Evolutionary conservation across 129 eudicot genomes (phyloP).

Genomic region (Cynara cardunculus): DNA sequence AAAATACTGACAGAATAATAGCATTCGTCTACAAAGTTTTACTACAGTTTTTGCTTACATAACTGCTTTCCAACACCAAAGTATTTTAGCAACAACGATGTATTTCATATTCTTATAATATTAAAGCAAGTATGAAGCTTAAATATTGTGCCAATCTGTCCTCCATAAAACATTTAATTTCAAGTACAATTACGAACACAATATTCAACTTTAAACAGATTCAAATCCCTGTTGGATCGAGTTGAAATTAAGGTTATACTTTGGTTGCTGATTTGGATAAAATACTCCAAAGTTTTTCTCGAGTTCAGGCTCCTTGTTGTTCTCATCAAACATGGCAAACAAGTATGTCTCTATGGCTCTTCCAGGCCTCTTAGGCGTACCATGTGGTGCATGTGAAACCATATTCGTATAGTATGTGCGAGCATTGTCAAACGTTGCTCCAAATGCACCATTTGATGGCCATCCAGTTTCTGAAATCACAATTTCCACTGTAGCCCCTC

Average conservation of each 20-base stretch:
- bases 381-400: conserved; percentile 29
- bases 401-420: conserved; percentile 24
- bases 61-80: not conserved
- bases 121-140: not conserved
- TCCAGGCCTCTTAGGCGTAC: conserved; percentile 39
- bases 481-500: conserved; percentile 30
- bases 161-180: not conserved
- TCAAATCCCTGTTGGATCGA: conserved; percentile 19
- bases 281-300: conserved; percentile 40
- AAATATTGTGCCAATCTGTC: not conserved
- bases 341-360: conserved; percentile 34
- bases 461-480: conserved; percentile 40
- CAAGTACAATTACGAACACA: not conserved
- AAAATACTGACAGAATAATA: not conserved
- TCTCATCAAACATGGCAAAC: conserved; percentile 45
- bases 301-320: conserved; percentile 36
- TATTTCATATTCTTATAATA: not conserved
- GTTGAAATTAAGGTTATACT: conserved; percentile 29
- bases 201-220: conserved; percentile 1
- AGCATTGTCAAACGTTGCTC: conserved; percentile 36
- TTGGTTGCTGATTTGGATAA: conserved; percentile 35
- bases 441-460: conserved; percentile 39
- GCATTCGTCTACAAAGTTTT: not conserved
- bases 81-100: not conserved
- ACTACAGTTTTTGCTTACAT: not conserved